Evolutionary conservation across 164 flowering plant species (phyloP).

Genomic region (Umbellularia californica): DNA sequence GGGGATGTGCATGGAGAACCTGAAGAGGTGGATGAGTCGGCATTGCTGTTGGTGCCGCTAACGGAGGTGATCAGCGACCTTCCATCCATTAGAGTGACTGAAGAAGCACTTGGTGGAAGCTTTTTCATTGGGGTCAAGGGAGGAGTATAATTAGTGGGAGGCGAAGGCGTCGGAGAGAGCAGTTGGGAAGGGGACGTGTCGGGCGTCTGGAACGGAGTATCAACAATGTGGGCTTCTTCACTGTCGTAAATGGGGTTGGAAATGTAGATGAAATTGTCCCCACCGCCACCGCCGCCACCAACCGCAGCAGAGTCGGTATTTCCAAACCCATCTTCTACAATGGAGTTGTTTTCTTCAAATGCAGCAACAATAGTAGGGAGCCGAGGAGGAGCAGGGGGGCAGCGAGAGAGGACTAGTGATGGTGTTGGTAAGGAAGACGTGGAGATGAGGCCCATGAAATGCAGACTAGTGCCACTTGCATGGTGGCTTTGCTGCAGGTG

Average conservation of each 20-base stretch:
- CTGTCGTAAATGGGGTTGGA: slow-evolving; percentile 76
- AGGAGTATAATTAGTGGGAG: slow-evolving; percentile 8
- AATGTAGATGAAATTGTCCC: slow-evolving; percentile 55
- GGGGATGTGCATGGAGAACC: slow-evolving; percentile 65
- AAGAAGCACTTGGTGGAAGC: slow-evolving; percentile 56
- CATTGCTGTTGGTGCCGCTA: slow-evolving; percentile 44
- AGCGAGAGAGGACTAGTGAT: slow-evolving; percentile 3
- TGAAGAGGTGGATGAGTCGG: slow-evolving; percentile 44
- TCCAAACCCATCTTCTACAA: neutral
- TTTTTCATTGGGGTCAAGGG: slow-evolving; percentile 44
- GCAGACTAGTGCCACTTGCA: slow-evolving; percentile 17
- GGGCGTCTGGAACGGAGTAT: slow-evolving; percentile 77
- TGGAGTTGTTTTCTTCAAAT: neutral
- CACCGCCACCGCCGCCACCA: slow-evolving; percentile 10
- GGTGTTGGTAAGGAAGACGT: slow-evolving; percentile 18
- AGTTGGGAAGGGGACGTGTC: slow-evolving; percentile 66
- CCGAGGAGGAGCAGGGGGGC: slow-evolving; percentile 19
- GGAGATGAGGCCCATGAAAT: slow-evolving; percentile 20
- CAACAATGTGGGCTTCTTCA: slow-evolving; percentile 15
- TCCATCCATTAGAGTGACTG: slow-evolving; percentile 50
- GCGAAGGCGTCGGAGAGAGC: slow-evolving; percentile 10
- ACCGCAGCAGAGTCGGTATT: neutral
- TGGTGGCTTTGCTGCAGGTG: slow-evolving; percentile 20
- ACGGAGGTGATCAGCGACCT: slow-evolving; percentile 42
- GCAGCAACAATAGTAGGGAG: neutral